phyloP scores from a whole-genome alignment of 1,284 basidiomycete genomes.

The Retiboletus fuscus region DNA sequence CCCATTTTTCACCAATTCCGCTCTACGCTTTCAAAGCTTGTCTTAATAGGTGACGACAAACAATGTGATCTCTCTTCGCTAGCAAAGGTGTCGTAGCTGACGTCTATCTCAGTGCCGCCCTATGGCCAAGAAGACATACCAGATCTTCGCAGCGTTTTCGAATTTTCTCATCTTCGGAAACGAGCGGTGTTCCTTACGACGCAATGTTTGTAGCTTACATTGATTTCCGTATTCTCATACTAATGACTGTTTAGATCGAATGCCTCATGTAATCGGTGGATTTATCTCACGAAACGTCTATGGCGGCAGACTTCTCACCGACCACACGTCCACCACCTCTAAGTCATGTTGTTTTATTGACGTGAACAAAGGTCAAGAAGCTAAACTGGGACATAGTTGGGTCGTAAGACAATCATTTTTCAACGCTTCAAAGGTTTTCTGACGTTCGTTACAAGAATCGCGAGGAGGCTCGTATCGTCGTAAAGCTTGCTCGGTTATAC shows the following conservation, averaged over 20 bases:
- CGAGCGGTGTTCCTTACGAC: slow-evolving; percentile 53
- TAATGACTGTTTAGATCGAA: slow-evolving; percentile 55
- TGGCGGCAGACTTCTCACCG: slow-evolving; percentile 40
- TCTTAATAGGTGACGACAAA: slow-evolving; percentile 81
- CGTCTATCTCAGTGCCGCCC: slow-evolving; percentile 57
- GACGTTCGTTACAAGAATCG: slow-evolving; percentile 29
- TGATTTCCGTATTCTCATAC: not conserved
- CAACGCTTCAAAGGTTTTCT: slow-evolving; percentile 19
- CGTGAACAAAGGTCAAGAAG: slow-evolving; percentile 45
- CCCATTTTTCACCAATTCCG: slow-evolving; percentile 61
- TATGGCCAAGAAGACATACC: slow-evolving; percentile 57
- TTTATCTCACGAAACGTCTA: slow-evolving; percentile 64
- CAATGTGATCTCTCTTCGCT: slow-evolving; percentile 64
- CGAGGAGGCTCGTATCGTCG: slow-evolving; percentile 43
- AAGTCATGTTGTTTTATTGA: slow-evolving; percentile 46
- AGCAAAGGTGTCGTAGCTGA: slow-evolving; percentile 5
- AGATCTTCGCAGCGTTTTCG: slow-evolving; percentile 60
- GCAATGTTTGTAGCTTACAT: slow-evolving; percentile 54
- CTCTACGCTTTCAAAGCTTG: slow-evolving; percentile 65
- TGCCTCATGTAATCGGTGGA: slow-evolving; percentile 60
- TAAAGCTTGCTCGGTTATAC: slow-evolving; percentile 40
- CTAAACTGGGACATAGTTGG: slow-evolving; percentile 44
- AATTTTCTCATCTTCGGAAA: slow-evolving; percentile 53
- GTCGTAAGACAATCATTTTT: slow-evolving; percentile 32
- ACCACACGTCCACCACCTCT: slow-evolving; percentile 20